Evolutionary conservation across 805 yeast species (phyloP).

Genomic region (Yarrowia sp.): DNA sequence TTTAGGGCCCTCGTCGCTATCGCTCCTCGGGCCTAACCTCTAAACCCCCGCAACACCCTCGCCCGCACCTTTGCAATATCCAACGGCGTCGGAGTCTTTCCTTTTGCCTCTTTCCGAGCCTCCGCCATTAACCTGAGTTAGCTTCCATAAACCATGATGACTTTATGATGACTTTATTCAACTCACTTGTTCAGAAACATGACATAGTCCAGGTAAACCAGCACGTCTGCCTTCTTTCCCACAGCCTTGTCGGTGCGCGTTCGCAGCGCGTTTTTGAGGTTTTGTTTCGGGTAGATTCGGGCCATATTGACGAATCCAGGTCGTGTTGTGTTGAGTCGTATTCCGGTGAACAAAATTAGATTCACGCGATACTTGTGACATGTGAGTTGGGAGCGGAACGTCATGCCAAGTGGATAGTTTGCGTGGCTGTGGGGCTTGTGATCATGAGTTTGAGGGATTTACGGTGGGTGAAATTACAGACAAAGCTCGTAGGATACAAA

Average conservation of each 20-base stretch:
- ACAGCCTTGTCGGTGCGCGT: slow-evolving; percentile 10
- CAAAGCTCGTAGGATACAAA: too few relatives aligned
- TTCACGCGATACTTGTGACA: background rate
- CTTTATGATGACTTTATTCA: too few relatives aligned
- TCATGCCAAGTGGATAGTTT: background rate
- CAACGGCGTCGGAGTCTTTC: background rate
- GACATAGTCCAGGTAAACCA: slow-evolving; percentile 32
- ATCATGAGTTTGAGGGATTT: background rate
- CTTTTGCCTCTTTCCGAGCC: slow-evolving; percentile 10
- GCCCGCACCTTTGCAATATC: slow-evolving; percentile 23
- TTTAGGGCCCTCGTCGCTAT: too few relatives aligned
- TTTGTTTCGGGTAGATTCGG: slow-evolving; percentile 31
- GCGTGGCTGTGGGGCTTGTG: background rate
- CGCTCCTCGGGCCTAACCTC: slow-evolving; percentile 19
- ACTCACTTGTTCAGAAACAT: slow-evolving; percentile 32
- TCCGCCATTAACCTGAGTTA: background rate
- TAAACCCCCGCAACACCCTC: slow-evolving; percentile 28
- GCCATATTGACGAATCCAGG: slow-evolving; percentile 27
- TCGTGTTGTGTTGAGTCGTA: background rate
- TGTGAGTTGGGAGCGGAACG: background rate
- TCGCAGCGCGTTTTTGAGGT: slow-evolving; percentile 27
- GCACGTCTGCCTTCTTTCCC: slow-evolving; percentile 29
- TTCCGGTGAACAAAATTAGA: background rate
- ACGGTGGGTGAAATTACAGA: too few relatives aligned
- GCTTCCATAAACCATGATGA: background rate